These are phyloP conservation scores for Pharus latifolius DNA, from an alignment of 176 grass and related monocot genomes.

Conservation along the genomic window DNA sequence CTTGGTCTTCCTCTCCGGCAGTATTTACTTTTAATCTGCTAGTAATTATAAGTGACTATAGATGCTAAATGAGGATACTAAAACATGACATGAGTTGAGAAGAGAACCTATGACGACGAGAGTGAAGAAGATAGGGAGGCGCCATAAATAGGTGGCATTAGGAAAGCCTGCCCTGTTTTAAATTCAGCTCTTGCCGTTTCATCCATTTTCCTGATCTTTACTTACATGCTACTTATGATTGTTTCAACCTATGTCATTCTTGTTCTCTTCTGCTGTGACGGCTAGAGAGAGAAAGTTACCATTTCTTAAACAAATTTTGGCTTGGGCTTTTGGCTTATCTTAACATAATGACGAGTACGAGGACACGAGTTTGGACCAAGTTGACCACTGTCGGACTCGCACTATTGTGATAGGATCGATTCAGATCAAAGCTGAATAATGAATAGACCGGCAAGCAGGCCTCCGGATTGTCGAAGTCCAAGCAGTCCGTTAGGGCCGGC, in stretches of 20 bases:
- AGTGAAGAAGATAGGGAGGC: neutral
- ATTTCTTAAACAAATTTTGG: neutral
- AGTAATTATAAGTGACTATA: slow-evolving; percentile 12
- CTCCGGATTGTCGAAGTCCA: too few species aligned
- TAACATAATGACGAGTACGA: slow-evolving; percentile 19
- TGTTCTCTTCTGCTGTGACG: too few species aligned
- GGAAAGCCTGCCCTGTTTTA: neutral
- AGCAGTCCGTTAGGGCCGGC: neutral
- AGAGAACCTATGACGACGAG: too few species aligned
- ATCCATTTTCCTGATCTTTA: too few species aligned
- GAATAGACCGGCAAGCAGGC: too few species aligned
- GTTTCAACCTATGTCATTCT: neutral
- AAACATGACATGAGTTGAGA: neutral
- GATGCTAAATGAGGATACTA: neutral
- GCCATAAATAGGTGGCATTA: slow-evolving; percentile 15
- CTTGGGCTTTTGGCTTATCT: neutral
- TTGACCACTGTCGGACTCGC: slow-evolving; percentile 9
- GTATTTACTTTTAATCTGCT: slow-evolving; percentile 13
- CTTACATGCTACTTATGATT: too few species aligned
- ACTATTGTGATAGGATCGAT: neutral
- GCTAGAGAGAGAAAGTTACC: too few species aligned
- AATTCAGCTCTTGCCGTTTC: slow-evolving; percentile 6
- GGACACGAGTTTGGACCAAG: neutral
- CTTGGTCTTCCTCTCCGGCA: slow-evolving; percentile 20
- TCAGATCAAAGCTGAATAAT: neutral